Evolutionary conservation across 371 early-diverging fungal species (phyloP), one percentile per base, ranked within the genome.

Genomic region (Coemansia sp.): DNA sequence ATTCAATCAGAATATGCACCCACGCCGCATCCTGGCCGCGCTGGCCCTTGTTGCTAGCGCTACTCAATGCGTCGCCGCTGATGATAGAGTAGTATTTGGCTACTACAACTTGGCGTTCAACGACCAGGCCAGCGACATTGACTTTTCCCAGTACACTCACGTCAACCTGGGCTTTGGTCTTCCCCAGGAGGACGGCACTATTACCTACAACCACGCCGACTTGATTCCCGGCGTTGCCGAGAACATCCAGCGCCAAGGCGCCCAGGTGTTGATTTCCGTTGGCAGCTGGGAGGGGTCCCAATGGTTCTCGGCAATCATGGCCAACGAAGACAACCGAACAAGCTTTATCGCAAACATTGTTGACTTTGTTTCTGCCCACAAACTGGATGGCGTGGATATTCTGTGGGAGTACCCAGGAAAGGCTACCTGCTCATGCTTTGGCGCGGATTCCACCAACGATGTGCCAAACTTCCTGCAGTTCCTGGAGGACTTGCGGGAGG

Each of bases 361-460:
- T 3, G 8, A n/a, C 3, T 8, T 16, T 45, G 20, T 45, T 20
- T 3, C n/a, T 6, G 20, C n/a, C 20, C n/a, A 45, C 26, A 9
- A 16, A 1, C 47, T 45, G n/a, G 20, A 45, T 7, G 47, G 47
- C 16, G 47, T 45, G 14, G 47, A 45, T 45, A 45, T 45, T 7
- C 47, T 45, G 20, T 45, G 47, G 47, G 47, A 45, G 47, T 45
- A 45, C 26, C 47, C 47, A 16, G 47, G 47, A 45, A 14, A 16
- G 47, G 14, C 47, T 3, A 45, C 5, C 20, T 45, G 16, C 16
- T 14, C 47, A 3, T 45, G 47, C 20, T 45, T 45, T 45, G 20
- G 8, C 16, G 14, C n/a, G 6, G 47, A 45, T 16, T 14, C 47
- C 1, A 16, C 47, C 7, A 45, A 45, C 20, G 47, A 45, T 45